Conservation (phyloP, 1,139 yeast genomes). For the Saccharomyces hybrid region DNA sequence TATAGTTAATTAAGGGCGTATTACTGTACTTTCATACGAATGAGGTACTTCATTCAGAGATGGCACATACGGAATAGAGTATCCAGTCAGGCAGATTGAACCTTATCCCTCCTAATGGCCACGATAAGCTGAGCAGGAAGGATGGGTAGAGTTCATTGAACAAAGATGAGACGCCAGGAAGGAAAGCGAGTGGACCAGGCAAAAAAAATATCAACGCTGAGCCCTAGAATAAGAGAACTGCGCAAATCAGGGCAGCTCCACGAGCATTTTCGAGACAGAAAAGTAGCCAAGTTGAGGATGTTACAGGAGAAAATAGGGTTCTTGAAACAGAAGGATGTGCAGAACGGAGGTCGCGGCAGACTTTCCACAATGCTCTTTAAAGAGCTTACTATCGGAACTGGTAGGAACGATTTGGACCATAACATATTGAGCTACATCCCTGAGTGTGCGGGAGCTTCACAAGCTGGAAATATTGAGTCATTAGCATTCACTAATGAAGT, state of each 20-base stretch:
- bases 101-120: background rate
- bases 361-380: slow-evolving; percentile 68
- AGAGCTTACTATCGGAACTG: slow-evolving; percentile 55
- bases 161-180: slow-evolving; percentile 8
- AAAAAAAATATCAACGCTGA: slow-evolving; percentile 74
- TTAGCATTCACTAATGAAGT: background rate
- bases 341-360: slow-evolving; percentile 63
- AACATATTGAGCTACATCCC: background rate
- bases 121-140: background rate
- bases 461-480: background rate
- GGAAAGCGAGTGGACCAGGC: slow-evolving; percentile 43
- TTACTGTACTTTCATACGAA: background rate
- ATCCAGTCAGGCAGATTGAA: background rate
- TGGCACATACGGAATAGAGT: background rate
- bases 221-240: slow-evolving; percentile 81
- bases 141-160: background rate
- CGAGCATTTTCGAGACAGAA: slow-evolving; percentile 92
- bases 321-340: slow-evolving; percentile 63
- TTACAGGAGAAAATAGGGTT: slow-evolving; percentile 68
- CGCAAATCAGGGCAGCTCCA: slow-evolving; percentile 96
- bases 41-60: background rate
- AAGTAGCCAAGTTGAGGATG: slow-evolving; percentile 80
- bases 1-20: background rate
- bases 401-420: background rate
- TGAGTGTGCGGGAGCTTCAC: background rate